Evolutionary conservation across 306 rosid genomes (phyloP).

Genomic region (Fragaria iinumae): DNA sequence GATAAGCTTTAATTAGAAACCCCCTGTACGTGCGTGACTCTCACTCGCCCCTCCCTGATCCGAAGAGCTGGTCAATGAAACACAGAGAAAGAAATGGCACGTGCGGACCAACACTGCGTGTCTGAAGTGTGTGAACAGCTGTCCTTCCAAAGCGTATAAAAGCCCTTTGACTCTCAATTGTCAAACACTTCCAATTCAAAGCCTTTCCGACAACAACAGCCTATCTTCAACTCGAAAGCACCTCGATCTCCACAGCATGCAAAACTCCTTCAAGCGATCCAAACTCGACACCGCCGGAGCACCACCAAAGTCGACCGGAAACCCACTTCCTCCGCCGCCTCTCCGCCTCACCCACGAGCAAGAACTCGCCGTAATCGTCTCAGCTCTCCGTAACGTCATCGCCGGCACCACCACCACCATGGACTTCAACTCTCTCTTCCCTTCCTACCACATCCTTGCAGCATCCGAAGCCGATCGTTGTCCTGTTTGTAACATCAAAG

Average conservation of each 20-base stretch:
- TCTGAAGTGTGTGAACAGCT: slow-evolving; percentile 6
- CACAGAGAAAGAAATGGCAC: not conserved
- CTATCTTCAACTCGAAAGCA: too few relatives aligned
- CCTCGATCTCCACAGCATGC: slow-evolving; percentile 29
- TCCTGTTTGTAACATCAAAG: slow-evolving; percentile 45
- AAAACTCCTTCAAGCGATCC: slow-evolving; percentile 18
- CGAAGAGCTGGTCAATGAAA: too few relatives aligned
- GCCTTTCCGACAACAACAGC: not conserved
- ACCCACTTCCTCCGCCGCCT: not conserved
- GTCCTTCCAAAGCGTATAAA: slow-evolving; percentile 38
- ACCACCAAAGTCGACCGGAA: not conserved
- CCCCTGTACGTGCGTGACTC: too few relatives aligned
- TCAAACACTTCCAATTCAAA: not conserved
- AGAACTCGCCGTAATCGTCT: slow-evolving; percentile 67
- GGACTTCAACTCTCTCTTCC: slow-evolving; percentile 13
- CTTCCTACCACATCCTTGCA: not conserved
- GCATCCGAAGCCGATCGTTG: too few relatives aligned
- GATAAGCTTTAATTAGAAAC: too few relatives aligned
- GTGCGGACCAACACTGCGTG: not conserved
- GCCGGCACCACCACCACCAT: slow-evolving; percentile 43
- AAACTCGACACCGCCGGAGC: slow-evolving; percentile 4
- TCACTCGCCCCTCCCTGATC: too few relatives aligned
- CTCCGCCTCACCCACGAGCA: slow-evolving; percentile 52
- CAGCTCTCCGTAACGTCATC: slow-evolving; percentile 67
- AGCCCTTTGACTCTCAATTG: not conserved